A percentile compares a stretch with the other conserved stretches of the same genome.
phyloP scores from a whole-genome alignment of 495 filamentous ascomycete species.

The Trichoderma reesei region DNA sequence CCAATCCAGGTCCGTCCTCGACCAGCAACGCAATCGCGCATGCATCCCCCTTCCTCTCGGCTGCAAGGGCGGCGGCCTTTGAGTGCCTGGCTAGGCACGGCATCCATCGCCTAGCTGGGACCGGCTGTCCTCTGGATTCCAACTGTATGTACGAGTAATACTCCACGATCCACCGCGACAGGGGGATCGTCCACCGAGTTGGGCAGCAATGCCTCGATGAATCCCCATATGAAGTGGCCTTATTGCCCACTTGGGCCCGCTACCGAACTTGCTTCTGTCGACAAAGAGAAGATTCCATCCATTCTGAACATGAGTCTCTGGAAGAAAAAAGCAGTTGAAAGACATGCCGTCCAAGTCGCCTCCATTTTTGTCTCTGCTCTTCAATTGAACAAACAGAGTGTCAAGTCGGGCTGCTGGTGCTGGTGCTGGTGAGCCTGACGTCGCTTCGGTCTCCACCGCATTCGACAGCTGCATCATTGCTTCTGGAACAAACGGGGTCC shows the following conservation, averaged over 20 bases:
- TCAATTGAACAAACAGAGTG: neutral
- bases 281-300: no score
- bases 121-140: no score
- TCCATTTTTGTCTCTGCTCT: neutral
- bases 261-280: neutral
- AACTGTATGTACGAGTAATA: no score
- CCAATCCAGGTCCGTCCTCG: no score
- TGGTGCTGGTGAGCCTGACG: neutral
- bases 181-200: neutral
- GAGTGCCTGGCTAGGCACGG: neutral
- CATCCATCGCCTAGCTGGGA: no score
- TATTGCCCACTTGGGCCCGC: neutral
- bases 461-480: neutral
- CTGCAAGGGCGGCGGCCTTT: neutral
- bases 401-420: neutral
- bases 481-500: neutral
- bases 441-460: neutral
- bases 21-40: neutral
- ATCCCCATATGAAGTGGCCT: neutral
- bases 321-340: no score
- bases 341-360: neutral
- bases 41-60: neutral
- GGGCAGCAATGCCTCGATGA: constrained; percentile 1
- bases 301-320: no score
- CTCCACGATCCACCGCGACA: neutral